Base-by-base conservation (phyloP, 345 rosid genomes). In the Arabidopsis suecica region DNA sequence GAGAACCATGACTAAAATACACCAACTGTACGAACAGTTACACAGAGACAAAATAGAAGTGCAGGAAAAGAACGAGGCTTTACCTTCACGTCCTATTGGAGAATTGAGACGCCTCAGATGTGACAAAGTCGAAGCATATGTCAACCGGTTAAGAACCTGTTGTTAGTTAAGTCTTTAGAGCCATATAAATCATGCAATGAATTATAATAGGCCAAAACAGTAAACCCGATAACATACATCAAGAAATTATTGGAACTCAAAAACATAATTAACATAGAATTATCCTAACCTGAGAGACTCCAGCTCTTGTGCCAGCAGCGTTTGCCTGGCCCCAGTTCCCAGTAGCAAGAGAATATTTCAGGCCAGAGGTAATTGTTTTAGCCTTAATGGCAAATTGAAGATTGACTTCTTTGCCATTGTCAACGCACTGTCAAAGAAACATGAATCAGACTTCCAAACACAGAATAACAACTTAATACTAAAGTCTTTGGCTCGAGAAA, bases 291-390 rank as follows among this genome's bases (percentile, higher is more conserved):
- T 95, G 99, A 36, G 99, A 95, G 32, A 95, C 99, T 86, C 99
- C 99, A 68, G 99, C 99, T 80, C 99, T 90, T 74, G 99, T 92
- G 51, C 99, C 99, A 69, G 99, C 97, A 32, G 99, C 97, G 81
- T 95, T 95, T 72, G 99, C 97, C 83, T 95, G 97, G 32, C 99
- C 99, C 99, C 99, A 95, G 61, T 95, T 92, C 55, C 99, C 99
- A 58, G 99, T 95, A 61, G 99, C 99, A 72, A 95, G 95, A 3
- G 99, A 90, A 78, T 95, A 95, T 79, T 95, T 95, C 61, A 95
- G 87, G 53, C 99, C 99, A 81, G 97, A 88, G 65, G 99, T 95
- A 56, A 95, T 95, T 59, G 99, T 95, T 81, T 95, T 95, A 51
- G 99, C 99, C 81, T 92, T 95, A 49, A 95, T 95, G 57, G 97